phyloP scores from a whole-genome alignment of 108 stramenopile genomes.

The Pseudonitzschia multistriata region DNA sequence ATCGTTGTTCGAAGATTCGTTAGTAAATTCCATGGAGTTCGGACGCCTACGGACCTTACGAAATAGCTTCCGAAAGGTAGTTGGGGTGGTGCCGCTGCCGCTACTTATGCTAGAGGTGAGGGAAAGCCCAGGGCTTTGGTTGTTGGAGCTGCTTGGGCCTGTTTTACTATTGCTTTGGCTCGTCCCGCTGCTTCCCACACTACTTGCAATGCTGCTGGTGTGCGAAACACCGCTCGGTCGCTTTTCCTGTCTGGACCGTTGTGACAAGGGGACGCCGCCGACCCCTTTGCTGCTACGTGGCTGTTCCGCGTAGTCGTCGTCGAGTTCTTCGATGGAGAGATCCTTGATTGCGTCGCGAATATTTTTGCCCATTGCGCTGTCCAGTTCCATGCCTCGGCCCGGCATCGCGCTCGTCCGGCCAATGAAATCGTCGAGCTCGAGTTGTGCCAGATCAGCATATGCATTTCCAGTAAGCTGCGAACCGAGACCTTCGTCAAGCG shows the following conservation, averaged over 20 bases:
- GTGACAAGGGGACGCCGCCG: neutral
- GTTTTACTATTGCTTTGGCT: neutral
- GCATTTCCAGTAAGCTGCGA: constrained; percentile 32
- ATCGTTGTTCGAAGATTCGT: neutral
- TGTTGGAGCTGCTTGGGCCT: neutral
- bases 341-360: neutral
- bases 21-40: neutral
- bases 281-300: neutral
- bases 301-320: neutral
- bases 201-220: neutral
- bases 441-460: constrained; percentile 31
- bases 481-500: constrained; percentile 15
- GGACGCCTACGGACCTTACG: neutral
- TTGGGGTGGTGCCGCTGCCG: neutral
- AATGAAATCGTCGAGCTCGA: constrained; percentile 34
- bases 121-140: neutral
- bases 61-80: neutral
- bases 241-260: neutral
- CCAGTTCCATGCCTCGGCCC: neutral
- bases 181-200: neutral
- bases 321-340: constrained; percentile 2
- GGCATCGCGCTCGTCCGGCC: constrained; percentile 24
- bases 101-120: neutral
- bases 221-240: neutral
- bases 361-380: neutral